Base-by-base conservation (phyloP, 1,284 basidiomycete species). In the Leccinum holopus region DNA sequence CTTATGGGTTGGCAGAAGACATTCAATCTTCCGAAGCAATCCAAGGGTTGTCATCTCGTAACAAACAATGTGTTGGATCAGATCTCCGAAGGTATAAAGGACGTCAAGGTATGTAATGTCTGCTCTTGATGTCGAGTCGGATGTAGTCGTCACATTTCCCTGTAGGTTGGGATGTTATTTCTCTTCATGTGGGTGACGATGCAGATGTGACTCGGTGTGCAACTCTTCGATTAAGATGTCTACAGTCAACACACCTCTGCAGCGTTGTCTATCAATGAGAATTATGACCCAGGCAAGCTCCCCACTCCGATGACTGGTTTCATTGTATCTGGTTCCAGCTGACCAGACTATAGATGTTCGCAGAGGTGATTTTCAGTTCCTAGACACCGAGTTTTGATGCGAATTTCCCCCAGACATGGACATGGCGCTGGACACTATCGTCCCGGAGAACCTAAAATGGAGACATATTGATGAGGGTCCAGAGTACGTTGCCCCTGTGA, bases 1-100 rank as follows among this genome's bases (percentile, higher is more conserved):
- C 47, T 49, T 18, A 95, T 97, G 95, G 92, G 88, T 61, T 97
- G 94, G 92, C 95, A 97, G 75, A 95, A 90, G 76, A 89, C 88
- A 7, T 95, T 97, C 75, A 85, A 84, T 1, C 79, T 92, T 32
- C 72, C 78, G 3, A 82, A 78, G 66, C 81, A 80, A 53, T 75
- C 80, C 33, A 91, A 90, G 71, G 88, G 90, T 65, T 94, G 92
- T 70, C 90, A 97, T 78, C 83, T 97, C n/a, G 83, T 98, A 52
- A 96, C 94, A 7, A 81, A 89, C 55, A 90, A 94, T 70, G 82
- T 98, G 14, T 69, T 89, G 52, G 70, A 75, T 6, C 86, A 94
- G 57, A 89, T 96, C 66, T 78, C 83, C 63, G 83, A 89, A 54
- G 95, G 94, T 0, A 76, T 98, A 56, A 80, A 84, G 65, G 83